Evolutionary conservation across 1,284 basidiomycete genomes (phyloP).

Genomic region (Austropuccinia psidii): DNA sequence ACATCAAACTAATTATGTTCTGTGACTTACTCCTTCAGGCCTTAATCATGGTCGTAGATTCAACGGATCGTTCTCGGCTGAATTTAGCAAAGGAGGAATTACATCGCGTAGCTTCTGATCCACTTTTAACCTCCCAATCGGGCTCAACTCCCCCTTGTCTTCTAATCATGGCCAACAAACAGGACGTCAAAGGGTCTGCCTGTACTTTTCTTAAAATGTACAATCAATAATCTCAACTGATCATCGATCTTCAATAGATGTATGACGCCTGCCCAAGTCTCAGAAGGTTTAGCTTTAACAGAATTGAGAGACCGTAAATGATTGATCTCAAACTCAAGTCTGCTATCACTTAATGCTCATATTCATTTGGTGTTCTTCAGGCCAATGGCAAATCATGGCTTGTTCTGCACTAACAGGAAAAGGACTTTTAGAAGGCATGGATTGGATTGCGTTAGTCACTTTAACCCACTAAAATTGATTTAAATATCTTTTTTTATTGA

Average conservation of each 20-base stretch:
- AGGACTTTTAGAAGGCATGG: conserved; percentile 39
- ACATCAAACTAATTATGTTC: neutral
- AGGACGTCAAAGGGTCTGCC: conserved; percentile 49
- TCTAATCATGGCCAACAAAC: conserved; percentile 53
- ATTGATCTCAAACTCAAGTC: neutral
- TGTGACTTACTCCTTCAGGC: conserved; percentile 41
- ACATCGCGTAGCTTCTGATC: conserved; percentile 46
- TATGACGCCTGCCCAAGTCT: conserved; percentile 52
- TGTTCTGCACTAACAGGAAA: conserved; percentile 51
- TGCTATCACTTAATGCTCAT: neutral
- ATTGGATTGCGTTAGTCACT: conserved; percentile 36
- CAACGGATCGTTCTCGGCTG: conserved; percentile 51
- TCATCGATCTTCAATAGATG: conserved; percentile 7
- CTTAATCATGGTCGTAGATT: conserved; percentile 53
- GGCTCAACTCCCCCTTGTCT: conserved; percentile 46
- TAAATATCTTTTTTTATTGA: too few species aligned
- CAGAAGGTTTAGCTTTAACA: conserved; percentile 51
- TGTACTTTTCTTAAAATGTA: neutral
- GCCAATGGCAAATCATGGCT: conserved; percentile 54
- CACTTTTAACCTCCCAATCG: conserved; percentile 35
- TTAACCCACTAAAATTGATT: too few species aligned
- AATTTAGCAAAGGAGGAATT: conserved; percentile 51
- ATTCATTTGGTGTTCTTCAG: neutral
- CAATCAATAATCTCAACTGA: neutral
- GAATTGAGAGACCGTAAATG: conserved; percentile 49